Conservation (phyloP, 2,329 filamentous ascomycete species). For the Parastagonospora nodorum region DNA sequence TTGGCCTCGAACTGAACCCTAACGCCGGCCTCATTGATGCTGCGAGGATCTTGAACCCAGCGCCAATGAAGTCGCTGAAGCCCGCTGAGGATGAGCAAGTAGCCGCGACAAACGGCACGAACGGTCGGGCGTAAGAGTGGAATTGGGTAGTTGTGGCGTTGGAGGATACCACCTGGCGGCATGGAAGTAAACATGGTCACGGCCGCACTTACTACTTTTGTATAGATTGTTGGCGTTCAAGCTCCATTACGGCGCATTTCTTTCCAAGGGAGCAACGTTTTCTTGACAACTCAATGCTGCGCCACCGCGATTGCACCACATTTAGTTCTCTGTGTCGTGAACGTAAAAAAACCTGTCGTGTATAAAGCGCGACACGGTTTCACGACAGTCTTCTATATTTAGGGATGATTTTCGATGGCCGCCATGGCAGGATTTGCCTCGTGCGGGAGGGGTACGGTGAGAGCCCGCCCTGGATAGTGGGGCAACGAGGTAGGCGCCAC, state of each 20-base stretch:
- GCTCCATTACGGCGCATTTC: slow-evolving; percentile 1
- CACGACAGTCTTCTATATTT: slow-evolving; percentile 27
- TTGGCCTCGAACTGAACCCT: slow-evolving; percentile 86
- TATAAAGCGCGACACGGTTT: neutral
- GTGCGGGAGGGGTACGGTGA: slow-evolving; percentile 32
- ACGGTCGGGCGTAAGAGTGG: slow-evolving; percentile 20
- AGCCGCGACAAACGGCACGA: slow-evolving; percentile 13
- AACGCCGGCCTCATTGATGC: slow-evolving; percentile 79
- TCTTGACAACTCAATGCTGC: neutral
- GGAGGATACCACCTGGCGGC: slow-evolving; percentile 1
- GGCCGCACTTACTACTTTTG: slow-evolving; percentile 2
- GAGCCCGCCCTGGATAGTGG: slow-evolving; percentile 26
- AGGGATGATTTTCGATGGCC: slow-evolving; percentile 32
- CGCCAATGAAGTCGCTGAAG: slow-evolving; percentile 52
- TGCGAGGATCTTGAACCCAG: slow-evolving; percentile 72
- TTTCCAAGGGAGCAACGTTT: neutral
- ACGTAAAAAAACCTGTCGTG: slow-evolving; percentile 1
- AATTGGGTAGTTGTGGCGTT: slow-evolving; percentile 8
- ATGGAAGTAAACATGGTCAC: slow-evolving; percentile 6
- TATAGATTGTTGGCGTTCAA: slow-evolving; percentile 25
- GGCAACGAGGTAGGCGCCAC: slow-evolving; percentile 31
- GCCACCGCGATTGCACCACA: slow-evolving; percentile 1
- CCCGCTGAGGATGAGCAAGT: slow-evolving; percentile 27
- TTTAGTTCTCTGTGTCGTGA: neutral
- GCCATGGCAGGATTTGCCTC: slow-evolving; percentile 14